Conservation (phyloP, 441 rosid species). For the Corymbia citriodora region DNA sequence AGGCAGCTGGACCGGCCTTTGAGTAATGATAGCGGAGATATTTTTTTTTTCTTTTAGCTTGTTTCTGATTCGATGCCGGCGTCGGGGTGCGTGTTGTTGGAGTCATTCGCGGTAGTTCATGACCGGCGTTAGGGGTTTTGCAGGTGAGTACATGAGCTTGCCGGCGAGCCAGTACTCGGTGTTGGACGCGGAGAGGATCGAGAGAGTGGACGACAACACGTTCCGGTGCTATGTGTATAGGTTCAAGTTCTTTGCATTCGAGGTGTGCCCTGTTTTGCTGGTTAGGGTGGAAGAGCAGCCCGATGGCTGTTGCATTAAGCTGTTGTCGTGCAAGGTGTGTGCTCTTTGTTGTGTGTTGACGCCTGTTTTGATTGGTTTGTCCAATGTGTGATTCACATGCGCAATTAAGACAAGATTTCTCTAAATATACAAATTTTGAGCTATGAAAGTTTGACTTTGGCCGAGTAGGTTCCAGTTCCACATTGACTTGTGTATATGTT, state of each 20-base stretch:
- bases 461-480: neutral
- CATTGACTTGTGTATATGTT: neutral
- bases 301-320: slow-evolving; percentile 85
- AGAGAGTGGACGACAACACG: slow-evolving; percentile 83
- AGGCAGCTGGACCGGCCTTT: slow-evolving; percentile 73
- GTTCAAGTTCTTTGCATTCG: slow-evolving; percentile 76
- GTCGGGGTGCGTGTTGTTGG: neutral
- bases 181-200: slow-evolving; percentile 96
- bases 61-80: neutral
- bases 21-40: slow-evolving; percentile 33
- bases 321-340: slow-evolving; percentile 76
- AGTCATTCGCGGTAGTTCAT: neutral
- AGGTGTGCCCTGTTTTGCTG: slow-evolving; percentile 88
- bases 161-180: slow-evolving; percentile 98
- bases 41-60: neutral
- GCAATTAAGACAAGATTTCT: neutral
- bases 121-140: neutral
- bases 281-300: slow-evolving; percentile 86
- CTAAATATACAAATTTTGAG: neutral
- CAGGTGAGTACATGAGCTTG: slow-evolving; percentile 93
- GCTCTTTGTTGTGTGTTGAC: neutral
- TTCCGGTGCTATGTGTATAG: slow-evolving; percentile 82
- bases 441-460: neutral
- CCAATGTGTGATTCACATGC: neutral
- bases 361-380: neutral